phyloP scores from a whole-genome alignment of 1,284 basidiomycete species.

The Austroboletus novae-zelandiae region DNA sequence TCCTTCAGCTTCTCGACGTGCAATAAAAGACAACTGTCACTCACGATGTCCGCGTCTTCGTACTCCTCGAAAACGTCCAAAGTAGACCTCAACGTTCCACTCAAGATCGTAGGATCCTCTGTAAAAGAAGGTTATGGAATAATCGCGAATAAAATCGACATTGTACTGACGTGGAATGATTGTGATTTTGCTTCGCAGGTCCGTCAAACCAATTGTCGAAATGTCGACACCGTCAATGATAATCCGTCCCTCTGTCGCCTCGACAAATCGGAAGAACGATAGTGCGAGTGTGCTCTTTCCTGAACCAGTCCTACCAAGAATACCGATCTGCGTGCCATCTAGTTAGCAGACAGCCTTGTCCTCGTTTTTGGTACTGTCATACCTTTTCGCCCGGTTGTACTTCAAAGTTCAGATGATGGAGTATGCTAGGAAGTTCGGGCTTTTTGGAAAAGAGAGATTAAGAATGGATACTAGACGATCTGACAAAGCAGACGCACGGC shows the following conservation, averaged over 20 bases:
- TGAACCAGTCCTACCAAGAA: conserved; percentile 87
- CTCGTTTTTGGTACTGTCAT: not conserved
- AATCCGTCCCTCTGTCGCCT: conserved; percentile 81
- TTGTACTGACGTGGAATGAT: conserved; percentile 83
- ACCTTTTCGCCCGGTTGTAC: conserved; percentile 76
- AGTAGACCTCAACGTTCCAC: conserved; percentile 82
- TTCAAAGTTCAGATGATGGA: conserved; percentile 80
- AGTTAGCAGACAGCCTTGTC: conserved; percentile 4
- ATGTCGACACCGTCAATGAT: conserved; percentile 89
- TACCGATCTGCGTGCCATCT: conserved; percentile 57
- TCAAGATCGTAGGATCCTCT: conserved; percentile 91
- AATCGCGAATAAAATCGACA: not conserved
- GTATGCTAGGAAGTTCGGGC: conserved; percentile 83
- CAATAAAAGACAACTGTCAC: conserved; percentile 21
- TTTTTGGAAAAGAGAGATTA: conserved; percentile 26
- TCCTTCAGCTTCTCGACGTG: conserved; percentile 1
- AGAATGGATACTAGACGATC: not conserved
- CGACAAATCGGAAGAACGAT: conserved; percentile 95
- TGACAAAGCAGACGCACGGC: conserved; percentile 53
- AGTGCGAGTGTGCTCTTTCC: conserved; percentile 90
- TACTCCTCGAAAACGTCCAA: conserved; percentile 93
- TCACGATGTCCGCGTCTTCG: conserved; percentile 79
- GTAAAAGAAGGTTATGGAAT: conserved; percentile 4
- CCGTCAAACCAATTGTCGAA: conserved; percentile 80
- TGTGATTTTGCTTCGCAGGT: conserved; percentile 80